Evolutionary conservation across 441 rosid species (phyloP).

Genomic region (Raphanus hybrid): DNA sequence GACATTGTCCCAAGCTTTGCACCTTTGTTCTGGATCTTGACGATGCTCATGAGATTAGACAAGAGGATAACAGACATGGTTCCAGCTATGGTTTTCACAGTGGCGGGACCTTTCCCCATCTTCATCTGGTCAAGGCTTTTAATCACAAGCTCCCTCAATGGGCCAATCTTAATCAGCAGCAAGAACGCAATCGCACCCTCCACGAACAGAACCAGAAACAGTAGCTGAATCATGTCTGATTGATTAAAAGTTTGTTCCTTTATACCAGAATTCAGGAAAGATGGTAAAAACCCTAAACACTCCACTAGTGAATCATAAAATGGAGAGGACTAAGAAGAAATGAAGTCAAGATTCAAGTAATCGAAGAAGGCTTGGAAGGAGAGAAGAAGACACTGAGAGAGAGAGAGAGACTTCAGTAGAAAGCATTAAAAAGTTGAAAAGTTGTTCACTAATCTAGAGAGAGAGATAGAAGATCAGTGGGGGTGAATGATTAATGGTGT

Average conservation of each 20-base stretch:
- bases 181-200: slow-evolving; percentile 78
- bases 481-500: slow-evolving; percentile 20
- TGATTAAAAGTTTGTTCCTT: slow-evolving; percentile 31
- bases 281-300: background rate
- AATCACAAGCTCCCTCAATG: slow-evolving; percentile 85
- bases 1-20: slow-evolving; percentile 98
- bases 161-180: slow-evolving; percentile 82
- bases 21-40: slow-evolving; percentile 98
- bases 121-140: slow-evolving; percentile 89
- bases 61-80: slow-evolving; percentile 89
- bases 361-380: slow-evolving; percentile 5
- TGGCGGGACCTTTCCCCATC: slow-evolving; percentile 90
- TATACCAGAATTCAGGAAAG: slow-evolving; percentile 9
- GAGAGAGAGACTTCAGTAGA: slow-evolving; percentile 20
- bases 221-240: slow-evolving; percentile 76
- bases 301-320: slow-evolving; percentile 33
- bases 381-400: slow-evolving; percentile 10
- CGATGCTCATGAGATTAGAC: slow-evolving; percentile 80
- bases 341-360: slow-evolving; percentile 4
- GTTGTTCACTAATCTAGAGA: slow-evolving; percentile 3
- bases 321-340: slow-evolving; percentile 3
- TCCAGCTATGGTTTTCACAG: slow-evolving; percentile 85
- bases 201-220: slow-evolving; percentile 77
- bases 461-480: slow-evolving; percentile 24
- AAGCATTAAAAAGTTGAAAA: slow-evolving; percentile 12